These are phyloP conservation scores for Chlamydomonas asymmetrica DNA, from an alignment of 139 green algal species.

Conservation along the genomic window DNA sequence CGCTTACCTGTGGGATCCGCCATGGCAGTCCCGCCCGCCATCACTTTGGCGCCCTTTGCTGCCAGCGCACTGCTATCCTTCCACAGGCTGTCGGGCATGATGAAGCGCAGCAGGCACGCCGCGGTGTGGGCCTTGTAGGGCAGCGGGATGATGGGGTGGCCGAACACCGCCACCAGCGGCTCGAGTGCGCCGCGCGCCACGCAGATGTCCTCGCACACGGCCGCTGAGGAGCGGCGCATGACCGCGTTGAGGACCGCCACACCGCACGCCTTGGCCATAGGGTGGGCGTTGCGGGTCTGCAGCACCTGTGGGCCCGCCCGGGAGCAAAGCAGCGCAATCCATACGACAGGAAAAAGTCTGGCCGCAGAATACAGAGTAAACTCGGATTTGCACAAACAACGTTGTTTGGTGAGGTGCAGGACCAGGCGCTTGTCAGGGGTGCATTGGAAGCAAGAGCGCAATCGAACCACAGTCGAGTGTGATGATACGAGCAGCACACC, in stretches of 20 bases:
- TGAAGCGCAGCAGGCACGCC: constrained; percentile 45
- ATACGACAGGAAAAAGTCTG: no score
- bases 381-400: no score
- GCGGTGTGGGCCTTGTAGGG: constrained; percentile 45
- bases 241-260: constrained; percentile 42
- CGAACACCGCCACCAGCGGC: constrained; percentile 35
- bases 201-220: constrained; percentile 31
- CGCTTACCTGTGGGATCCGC: no score
- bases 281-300: constrained; percentile 32
- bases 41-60: constrained; percentile 10
- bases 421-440: no score
- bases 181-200: constrained; percentile 19
- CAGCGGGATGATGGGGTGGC: constrained; percentile 37
- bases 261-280: constrained; percentile 29
- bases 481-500: no score
- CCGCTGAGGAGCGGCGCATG: constrained; percentile 4
- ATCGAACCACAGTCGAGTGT: no score
- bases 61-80: constrained; percentile 27
- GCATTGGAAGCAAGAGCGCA: no score
- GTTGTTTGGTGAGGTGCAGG: no score
- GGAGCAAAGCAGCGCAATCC: no score
- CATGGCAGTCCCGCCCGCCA: constrained; percentile 16
- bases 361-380: no score
- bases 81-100: constrained; percentile 49
- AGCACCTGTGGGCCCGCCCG: constrained; percentile 34